A percentile compares a stretch with the other conserved stretches of the same genome.
Conservation (phyloP, 2,329 filamentous ascomycete species). For the Colletotrichum cuscutae region DNA sequence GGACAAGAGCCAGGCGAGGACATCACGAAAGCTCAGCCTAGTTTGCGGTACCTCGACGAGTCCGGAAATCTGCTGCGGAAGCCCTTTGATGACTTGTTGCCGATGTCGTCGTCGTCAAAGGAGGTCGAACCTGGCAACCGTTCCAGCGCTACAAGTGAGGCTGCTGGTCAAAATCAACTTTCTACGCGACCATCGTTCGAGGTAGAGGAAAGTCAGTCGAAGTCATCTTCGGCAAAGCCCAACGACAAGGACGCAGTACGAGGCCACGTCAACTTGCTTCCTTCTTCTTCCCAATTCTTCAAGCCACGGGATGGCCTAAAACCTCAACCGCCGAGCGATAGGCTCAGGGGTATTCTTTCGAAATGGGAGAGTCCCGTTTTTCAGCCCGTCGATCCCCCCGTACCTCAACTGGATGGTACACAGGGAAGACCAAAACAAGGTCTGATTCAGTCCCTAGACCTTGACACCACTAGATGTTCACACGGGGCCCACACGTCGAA, state of each 20-base stretch:
- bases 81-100: conserved; percentile 54
- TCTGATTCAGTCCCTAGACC: neutral
- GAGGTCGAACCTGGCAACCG: neutral
- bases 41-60: conserved; percentile 48
- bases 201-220: neutral
- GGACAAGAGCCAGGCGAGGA: conserved; percentile 8
- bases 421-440: conserved; percentile 24
- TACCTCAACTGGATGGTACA: conserved; percentile 52
- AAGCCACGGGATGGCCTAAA: conserved; percentile 14
- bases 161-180: neutral
- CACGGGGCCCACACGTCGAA: neutral
- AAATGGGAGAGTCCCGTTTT: conserved; percentile 85
- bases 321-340: conserved; percentile 49
- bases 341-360: conserved; percentile 70
- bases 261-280: neutral
- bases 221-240: too few relatives aligned
- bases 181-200: neutral
- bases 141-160: neutral
- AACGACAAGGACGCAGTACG: neutral
- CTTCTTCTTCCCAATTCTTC: conserved; percentile 22
- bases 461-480: neutral
- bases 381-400: conserved; percentile 53
- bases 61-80: conserved; percentile 53
- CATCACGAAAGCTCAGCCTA: conserved; percentile 5
- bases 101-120: neutral